Evolutionary conservation across 306 rosid genomes (phyloP).

Genomic region (Chamaecrista fasciculata): DNA sequence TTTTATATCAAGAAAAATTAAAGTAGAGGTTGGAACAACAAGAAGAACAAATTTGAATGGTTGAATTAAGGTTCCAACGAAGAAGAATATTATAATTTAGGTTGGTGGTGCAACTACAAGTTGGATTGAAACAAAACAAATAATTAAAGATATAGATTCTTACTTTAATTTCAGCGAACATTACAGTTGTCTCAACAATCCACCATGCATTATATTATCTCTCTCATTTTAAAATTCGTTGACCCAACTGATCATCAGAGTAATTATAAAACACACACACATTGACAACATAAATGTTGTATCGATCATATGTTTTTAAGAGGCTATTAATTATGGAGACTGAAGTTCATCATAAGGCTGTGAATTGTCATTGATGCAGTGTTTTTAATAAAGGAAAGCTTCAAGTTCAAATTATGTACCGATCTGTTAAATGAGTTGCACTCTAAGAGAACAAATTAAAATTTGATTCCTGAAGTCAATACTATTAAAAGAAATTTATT

Average conservation of each 20-base stretch:
- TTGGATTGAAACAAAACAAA: not conserved
- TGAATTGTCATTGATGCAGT: too few relatives aligned
- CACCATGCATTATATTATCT: too few relatives aligned
- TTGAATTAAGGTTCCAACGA: conserved; percentile 19
- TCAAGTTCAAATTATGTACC: not conserved
- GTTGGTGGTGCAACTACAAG: conserved; percentile 21
- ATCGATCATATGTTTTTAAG: not conserved
- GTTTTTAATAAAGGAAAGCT: too few relatives aligned
- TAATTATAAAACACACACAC: too few relatives aligned
- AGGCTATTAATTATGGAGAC: too few relatives aligned
- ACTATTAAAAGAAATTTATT: too few relatives aligned
- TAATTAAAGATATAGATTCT: conserved; percentile 19
- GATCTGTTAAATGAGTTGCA: too few relatives aligned
- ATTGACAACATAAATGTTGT: conserved; percentile 4
- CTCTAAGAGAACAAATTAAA: too few relatives aligned
- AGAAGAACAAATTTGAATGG: conserved; percentile 2
- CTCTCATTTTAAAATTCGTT: conserved; percentile 19
- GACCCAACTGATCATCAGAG: not conserved
- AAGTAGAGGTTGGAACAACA: conserved; percentile 15
- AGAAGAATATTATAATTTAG: too few relatives aligned
- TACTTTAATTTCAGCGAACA: conserved; percentile 16
- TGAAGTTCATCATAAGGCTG: too few relatives aligned
- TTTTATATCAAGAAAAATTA: too few relatives aligned
- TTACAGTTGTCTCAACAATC: conserved; percentile 25
- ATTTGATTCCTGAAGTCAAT: too few relatives aligned